These are phyloP conservation scores for Leccinum boreale DNA, from an alignment of 768 basidiomycete species.

Conservation along the genomic window DNA sequence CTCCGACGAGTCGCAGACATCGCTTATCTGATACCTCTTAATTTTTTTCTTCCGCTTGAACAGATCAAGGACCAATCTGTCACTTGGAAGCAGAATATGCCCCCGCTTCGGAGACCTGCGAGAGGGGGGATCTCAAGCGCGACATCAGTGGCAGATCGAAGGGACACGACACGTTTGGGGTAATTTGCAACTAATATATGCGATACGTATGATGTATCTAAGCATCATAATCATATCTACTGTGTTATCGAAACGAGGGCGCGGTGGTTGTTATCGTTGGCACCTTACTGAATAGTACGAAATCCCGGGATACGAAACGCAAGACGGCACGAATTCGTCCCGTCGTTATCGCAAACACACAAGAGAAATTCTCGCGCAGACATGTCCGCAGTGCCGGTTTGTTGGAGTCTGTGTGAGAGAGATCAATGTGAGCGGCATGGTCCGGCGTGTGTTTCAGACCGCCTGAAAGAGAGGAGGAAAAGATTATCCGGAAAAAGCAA, in stretches of 20 bases:
- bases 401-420: conserved; percentile 15
- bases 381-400: neutral
- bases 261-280: neutral
- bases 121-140: neutral
- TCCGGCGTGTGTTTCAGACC: neutral
- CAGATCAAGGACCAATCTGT: neutral
- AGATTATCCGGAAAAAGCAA: neutral
- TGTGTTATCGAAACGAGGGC: conserved; percentile 10
- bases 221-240: neutral
- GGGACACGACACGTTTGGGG: neutral
- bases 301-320: neutral
- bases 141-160: neutral
- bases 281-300: neutral
- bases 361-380: neutral
- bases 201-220: neutral
- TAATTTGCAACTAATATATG: neutral
- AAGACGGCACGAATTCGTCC: neutral
- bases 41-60: neutral
- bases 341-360: conserved; percentile 10
- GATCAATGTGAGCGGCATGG: neutral
- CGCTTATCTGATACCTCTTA: neutral
- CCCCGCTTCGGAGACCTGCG: neutral
- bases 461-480: neutral
- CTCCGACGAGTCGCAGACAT: neutral
- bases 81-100: neutral